Evolutionary conservation across 768 basidiomycete species (phyloP).

Genomic region (Russula emetica): DNA sequence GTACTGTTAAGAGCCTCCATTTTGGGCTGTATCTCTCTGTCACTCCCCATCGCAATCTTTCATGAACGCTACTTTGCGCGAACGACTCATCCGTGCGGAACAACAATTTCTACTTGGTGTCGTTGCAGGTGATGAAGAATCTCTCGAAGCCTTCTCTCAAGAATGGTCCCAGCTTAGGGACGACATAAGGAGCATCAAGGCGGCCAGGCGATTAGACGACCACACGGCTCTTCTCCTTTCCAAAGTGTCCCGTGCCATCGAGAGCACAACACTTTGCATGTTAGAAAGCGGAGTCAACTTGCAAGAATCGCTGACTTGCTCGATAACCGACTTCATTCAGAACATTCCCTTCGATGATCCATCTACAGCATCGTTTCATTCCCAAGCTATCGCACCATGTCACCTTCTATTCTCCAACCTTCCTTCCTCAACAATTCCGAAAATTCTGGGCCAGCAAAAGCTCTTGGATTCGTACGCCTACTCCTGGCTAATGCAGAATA

Average conservation of each 20-base stretch:
- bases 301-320: background rate
- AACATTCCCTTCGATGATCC: background rate
- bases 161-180: constrained; percentile 12
- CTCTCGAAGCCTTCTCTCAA: background rate
- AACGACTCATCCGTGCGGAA: background rate
- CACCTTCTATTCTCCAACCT: background rate
- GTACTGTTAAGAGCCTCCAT: too few species aligned
- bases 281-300: constrained; percentile 1
- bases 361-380: background rate
- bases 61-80: constrained; percentile 11
- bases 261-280: background rate
- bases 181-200: background rate
- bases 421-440: background rate
- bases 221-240: background rate
- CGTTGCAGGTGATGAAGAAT: background rate
- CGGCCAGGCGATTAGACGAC: background rate
- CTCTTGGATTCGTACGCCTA: constrained; percentile 7
- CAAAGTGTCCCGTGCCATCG: background rate
- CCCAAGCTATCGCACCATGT: background rate
- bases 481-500: constrained; percentile 29
- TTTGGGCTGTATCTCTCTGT: too few species aligned
- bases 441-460: constrained; percentile 2
- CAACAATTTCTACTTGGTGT: constrained; percentile 13
- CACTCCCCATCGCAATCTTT: too few species aligned
- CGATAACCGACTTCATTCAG: background rate